A percentile compares a stretch with the other conserved stretches of the same genome.
These are phyloP conservation scores for Arbutus unedo DNA, from an alignment of 148 eudicot species.

Conservation along the genomic window DNA sequence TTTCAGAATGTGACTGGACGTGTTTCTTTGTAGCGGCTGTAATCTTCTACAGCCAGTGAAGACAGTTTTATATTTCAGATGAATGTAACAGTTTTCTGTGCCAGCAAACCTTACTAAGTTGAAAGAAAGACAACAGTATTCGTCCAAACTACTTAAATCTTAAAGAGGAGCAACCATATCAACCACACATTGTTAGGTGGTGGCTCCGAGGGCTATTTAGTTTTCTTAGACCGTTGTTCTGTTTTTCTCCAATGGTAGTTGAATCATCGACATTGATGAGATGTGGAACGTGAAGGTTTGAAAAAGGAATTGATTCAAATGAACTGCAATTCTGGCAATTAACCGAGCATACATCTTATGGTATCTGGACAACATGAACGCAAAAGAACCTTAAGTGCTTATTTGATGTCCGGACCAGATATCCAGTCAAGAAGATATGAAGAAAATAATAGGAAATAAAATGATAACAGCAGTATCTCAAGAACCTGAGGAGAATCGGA, in stretches of 20 bases:
- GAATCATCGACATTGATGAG: background rate
- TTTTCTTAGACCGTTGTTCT: background rate
- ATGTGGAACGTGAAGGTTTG: background rate
- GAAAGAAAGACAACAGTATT: background rate
- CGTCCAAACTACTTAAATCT: background rate
- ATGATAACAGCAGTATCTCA: background rate
- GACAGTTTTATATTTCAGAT: background rate
- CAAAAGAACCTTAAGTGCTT: background rate
- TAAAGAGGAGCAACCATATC: background rate
- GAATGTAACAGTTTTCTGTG: background rate
- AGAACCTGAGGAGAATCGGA: background rate
- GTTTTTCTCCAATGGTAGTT: background rate
- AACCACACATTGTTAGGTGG: background rate
- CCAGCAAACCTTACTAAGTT: background rate
- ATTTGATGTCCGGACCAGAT: background rate
- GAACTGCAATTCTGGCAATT: constrained; percentile 1
- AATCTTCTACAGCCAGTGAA: constrained; percentile 11
- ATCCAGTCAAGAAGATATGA: background rate
- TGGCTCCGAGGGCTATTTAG: background rate
- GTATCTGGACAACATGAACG: background rate
- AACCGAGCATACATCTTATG: background rate
- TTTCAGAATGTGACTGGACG: background rate
- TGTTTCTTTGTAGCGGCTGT: constrained; percentile 15
- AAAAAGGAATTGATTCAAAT: background rate
- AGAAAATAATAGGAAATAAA: background rate